Percentiles rank a stretch among this genome's conserved stretches.
phyloP scores from a whole-genome alignment of 2,329 filamentous ascomycete species.

The Plectosphaerella plurivora region DNA sequence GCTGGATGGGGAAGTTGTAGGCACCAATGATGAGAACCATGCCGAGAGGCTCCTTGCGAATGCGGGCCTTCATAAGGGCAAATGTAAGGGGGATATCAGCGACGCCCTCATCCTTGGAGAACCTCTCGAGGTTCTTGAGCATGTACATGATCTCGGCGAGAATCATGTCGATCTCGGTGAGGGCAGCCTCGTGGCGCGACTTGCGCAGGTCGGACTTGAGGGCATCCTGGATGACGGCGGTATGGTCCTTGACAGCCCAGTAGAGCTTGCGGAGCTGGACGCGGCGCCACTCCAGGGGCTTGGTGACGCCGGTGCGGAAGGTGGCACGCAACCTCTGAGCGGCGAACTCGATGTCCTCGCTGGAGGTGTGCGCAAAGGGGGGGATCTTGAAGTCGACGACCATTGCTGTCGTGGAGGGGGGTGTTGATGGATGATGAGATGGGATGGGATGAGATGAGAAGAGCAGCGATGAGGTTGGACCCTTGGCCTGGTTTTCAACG shows the following conservation, averaged over 20 bases:
- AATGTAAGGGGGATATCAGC: slow-evolving; percentile 65
- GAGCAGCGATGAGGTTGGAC: background rate
- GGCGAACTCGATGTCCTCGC: slow-evolving; percentile 61
- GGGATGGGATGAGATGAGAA: background rate
- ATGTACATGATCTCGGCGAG: slow-evolving; percentile 78
- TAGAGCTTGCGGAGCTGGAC: slow-evolving; percentile 90
- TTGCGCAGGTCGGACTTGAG: slow-evolving; percentile 76
- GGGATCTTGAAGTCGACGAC: slow-evolving; percentile 33
- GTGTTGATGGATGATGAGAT: background rate
- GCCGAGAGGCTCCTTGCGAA: slow-evolving; percentile 85
- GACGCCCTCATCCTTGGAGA: slow-evolving; percentile 76
- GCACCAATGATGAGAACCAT: slow-evolving; percentile 81
- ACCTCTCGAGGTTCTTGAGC: slow-evolving; percentile 73
- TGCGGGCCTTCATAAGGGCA: slow-evolving; percentile 65
- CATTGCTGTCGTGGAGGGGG: slow-evolving; percentile 23
- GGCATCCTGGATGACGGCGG: slow-evolving; percentile 68
- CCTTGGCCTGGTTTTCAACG: background rate
- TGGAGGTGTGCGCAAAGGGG: slow-evolving; percentile 55
- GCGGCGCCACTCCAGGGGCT: slow-evolving; percentile 74
- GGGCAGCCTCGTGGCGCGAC: slow-evolving; percentile 65
- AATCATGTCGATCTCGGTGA: slow-evolving; percentile 74
- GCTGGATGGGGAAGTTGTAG: slow-evolving; percentile 89
- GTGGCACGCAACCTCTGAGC: slow-evolving; percentile 59
- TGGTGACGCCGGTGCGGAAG: slow-evolving; percentile 79
- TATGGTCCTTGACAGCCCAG: slow-evolving; percentile 83